Evolutionary conservation across 345 rosid genomes (phyloP).

Genomic region (Nephelium lappaceum): DNA sequence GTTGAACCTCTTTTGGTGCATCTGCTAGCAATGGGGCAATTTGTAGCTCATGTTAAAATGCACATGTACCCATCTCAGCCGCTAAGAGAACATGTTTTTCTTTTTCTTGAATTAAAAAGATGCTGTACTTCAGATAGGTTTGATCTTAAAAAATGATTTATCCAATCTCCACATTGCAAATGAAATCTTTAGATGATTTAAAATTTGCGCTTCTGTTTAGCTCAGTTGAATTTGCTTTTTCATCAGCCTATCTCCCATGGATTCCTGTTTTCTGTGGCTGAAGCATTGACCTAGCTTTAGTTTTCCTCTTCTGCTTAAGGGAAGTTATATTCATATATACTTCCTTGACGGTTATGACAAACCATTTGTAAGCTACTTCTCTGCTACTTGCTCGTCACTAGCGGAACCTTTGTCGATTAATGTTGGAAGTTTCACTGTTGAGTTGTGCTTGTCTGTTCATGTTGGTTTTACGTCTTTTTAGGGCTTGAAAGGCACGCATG

Average conservation of each 20-base stretch:
- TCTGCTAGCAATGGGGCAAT: not conserved
- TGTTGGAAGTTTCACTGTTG: slow-evolving; percentile 17
- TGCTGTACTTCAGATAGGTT: not conserved
- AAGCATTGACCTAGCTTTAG: not conserved
- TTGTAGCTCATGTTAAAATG: not conserved
- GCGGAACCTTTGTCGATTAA: slow-evolving; percentile 11
- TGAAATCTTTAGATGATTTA: not conserved
- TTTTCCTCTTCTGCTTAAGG: not conserved
- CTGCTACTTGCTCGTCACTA: not conserved
- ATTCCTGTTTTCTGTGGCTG: not conserved
- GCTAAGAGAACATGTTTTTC: not conserved
- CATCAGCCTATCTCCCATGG: not conserved
- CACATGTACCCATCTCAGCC: not conserved
- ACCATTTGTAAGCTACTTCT: slow-evolving; percentile 8
- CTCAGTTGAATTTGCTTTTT: not conserved
- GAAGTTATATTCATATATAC: slow-evolving; percentile 7
- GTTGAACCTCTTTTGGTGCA: not conserved
- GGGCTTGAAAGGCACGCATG: slow-evolving; percentile 57
- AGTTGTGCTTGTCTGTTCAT: slow-evolving; percentile 35
- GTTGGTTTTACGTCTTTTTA: slow-evolving; percentile 42
- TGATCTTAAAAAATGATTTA: not conserved
- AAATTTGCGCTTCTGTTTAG: not conserved
- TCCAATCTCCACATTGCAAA: not conserved
- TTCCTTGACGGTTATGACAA: not conserved
- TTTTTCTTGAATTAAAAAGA: not conserved